Evolutionary conservation across 495 filamentous ascomycete genomes (phyloP).

Genomic region (Xylaria nigripes): DNA sequence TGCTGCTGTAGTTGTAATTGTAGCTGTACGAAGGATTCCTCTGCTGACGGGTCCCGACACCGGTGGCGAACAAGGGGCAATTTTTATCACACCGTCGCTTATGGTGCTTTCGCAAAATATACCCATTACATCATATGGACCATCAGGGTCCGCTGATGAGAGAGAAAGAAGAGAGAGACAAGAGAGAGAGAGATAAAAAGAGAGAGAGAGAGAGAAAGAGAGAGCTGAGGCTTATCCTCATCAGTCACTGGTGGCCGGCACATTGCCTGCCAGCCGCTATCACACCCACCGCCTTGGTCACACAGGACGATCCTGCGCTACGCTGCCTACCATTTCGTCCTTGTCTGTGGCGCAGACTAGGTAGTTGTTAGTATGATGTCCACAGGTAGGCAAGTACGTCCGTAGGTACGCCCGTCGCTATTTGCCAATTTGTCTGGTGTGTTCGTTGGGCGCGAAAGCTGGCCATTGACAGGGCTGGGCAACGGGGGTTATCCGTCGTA

Average conservation of each 20-base stretch:
- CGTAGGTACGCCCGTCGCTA: too few relatives aligned
- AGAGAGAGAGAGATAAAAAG: background rate
- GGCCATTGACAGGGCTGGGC: background rate
- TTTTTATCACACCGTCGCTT: background rate
- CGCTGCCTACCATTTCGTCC: background rate
- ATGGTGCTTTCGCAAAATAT: slow-evolving; percentile 1
- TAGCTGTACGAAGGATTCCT: background rate
- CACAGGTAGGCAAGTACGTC: too few relatives aligned
- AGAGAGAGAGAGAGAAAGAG: background rate
- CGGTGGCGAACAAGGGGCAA: background rate
- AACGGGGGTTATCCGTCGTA: slow-evolving; percentile 6
- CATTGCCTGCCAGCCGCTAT: slow-evolving; percentile 8
- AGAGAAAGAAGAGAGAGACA: background rate
- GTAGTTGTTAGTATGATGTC: too few relatives aligned
- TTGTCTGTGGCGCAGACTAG: background rate
- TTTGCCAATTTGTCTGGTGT: background rate
- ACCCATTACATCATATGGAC: slow-evolving; percentile 1
- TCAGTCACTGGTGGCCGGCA: background rate
- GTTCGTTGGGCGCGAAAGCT: too few relatives aligned
- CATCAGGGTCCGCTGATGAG: background rate
- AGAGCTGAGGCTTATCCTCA: background rate
- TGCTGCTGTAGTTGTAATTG: too few relatives aligned
- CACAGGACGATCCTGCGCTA: slow-evolving; percentile 1
- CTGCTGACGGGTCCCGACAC: background rate
- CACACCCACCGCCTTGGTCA: slow-evolving; percentile 1